These are phyloP conservation scores for Talinum fruticosum DNA, from an alignment of 148 eudicot species.

Conservation along the genomic window DNA sequence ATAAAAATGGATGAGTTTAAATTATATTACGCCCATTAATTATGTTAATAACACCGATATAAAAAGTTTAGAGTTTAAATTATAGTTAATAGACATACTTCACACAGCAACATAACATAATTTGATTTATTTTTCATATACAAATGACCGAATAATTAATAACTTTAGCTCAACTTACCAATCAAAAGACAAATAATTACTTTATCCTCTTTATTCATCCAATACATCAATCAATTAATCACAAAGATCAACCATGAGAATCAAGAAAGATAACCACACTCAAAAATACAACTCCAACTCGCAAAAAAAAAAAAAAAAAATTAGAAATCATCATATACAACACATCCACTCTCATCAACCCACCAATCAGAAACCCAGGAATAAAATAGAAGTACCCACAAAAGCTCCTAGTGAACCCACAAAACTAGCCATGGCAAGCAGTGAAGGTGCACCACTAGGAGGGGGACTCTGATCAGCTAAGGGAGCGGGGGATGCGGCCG, in stretches of 20 bases:
- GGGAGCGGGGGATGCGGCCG: constrained; percentile 33
- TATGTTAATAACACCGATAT: too few species aligned
- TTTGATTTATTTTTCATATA: too few species aligned
- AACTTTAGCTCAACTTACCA: background rate
- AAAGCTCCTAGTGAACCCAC: constrained; percentile 49
- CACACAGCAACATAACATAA: too few species aligned
- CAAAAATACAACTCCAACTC: background rate
- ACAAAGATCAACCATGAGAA: constrained; percentile 13
- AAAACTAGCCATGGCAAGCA: constrained; percentile 17
- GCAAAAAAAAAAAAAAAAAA: background rate
- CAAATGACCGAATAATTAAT: too few species aligned
- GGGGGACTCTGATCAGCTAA: constrained; percentile 43
- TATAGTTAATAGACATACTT: too few species aligned
- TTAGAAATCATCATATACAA: background rate
- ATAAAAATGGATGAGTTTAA: background rate
- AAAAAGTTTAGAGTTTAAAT: background rate
- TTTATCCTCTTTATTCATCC: background rate
- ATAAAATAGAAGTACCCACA: constrained; percentile 43
- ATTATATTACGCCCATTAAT: too few species aligned
- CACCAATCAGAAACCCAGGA: constrained; percentile 36
- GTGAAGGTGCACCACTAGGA: constrained; percentile 34
- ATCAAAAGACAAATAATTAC: background rate
- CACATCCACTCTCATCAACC: background rate
- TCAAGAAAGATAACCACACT: constrained; percentile 12
- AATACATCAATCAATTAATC: constrained; percentile 18